These are phyloP conservation scores for Hordeum vulgare DNA, from an alignment of 176 grass and related monocot species.

Conservation along the genomic window DNA sequence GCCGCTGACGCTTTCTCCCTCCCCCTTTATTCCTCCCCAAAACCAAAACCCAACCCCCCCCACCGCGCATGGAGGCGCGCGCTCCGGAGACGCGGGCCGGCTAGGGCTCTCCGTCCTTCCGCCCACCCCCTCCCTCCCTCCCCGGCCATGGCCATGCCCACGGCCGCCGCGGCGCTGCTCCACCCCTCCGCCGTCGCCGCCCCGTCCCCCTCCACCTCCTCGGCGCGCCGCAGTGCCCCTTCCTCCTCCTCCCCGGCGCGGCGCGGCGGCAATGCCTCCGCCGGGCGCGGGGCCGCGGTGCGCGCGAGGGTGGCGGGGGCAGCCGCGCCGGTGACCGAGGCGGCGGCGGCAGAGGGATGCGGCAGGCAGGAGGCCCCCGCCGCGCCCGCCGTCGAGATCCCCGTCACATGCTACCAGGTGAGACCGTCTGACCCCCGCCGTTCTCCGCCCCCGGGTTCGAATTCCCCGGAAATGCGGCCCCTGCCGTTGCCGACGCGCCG, in stretches of 20 bases:
- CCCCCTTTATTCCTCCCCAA: slow-evolving; percentile 17
- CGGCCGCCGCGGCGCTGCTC: slow-evolving; percentile 25
- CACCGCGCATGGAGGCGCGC: slow-evolving; percentile 26
- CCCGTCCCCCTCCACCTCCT: slow-evolving; percentile 5
- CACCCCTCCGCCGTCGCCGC: slow-evolving; percentile 14
- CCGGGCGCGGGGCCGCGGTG: slow-evolving; percentile 1
- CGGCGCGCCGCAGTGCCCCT: slow-evolving; percentile 20
- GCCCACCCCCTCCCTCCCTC: background rate
- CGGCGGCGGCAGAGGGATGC: slow-evolving; percentile 25
- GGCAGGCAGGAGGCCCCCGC: slow-evolving; percentile 22
- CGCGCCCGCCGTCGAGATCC: slow-evolving; percentile 64
- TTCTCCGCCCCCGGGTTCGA: background rate
- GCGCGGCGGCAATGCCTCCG: slow-evolving; percentile 22
- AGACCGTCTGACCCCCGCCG: background rate
- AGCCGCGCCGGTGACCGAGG: slow-evolving; percentile 19
- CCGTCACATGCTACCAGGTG: slow-evolving; percentile 96
- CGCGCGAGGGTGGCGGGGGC: slow-evolving; percentile 34
- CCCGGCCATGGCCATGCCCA: slow-evolving; percentile 39
- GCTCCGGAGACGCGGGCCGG: background rate
- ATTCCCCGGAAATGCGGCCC: background rate
- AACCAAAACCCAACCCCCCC: background rate
- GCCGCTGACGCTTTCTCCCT: slow-evolving; percentile 18
- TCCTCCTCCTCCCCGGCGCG: slow-evolving; percentile 11
- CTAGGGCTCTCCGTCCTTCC: background rate
- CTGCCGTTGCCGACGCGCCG: background rate